These are phyloP conservation scores for Nakazawaea anatomiae DNA, from an alignment of 805 yeast species.

Conservation along the genomic window DNA sequence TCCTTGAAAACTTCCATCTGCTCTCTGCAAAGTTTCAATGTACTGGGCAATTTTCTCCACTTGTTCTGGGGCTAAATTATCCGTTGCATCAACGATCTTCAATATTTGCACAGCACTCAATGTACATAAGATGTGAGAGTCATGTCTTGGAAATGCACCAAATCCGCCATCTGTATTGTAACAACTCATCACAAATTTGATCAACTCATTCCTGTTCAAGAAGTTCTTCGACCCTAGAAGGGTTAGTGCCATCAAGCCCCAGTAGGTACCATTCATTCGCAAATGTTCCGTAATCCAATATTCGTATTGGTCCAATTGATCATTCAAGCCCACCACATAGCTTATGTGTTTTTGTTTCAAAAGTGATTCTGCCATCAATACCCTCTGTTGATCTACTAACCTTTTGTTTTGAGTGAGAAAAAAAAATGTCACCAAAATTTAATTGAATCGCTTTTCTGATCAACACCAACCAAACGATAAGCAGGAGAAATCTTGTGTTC, in stretches of 20 bases:
- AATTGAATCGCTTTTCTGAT: no score
- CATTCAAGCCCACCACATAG: conserved; percentile 51
- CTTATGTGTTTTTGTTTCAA: conserved; percentile 47
- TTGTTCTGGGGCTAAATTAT: conserved; percentile 24
- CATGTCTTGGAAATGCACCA: conserved; percentile 86
- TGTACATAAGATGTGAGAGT: conserved; percentile 81
- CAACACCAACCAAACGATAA: no score
- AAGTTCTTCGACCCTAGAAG: conserved; percentile 50
- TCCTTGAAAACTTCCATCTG: conserved; percentile 79
- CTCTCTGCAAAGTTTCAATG: conserved; percentile 39
- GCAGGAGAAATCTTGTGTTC: no score
- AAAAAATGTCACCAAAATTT: no score
- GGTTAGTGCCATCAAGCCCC: conserved; percentile 84
- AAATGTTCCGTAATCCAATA: conserved; percentile 91
- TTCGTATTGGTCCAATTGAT: conserved; percentile 53
- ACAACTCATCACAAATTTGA: conserved; percentile 67
- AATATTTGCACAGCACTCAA: conserved; percentile 82
- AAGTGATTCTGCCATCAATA: background rate
- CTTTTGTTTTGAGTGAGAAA: no score
- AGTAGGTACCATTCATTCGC: conserved; percentile 85
- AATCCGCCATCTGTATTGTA: conserved; percentile 69
- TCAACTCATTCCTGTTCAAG: conserved; percentile 55
- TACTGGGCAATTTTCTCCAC: conserved; percentile 26
- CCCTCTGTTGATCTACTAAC: no score
- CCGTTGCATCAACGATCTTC: conserved; percentile 56